A percentile compares a stretch with the other conserved stretches of the same genome.
phyloP scores from a whole-genome alignment of 495 filamentous ascomycete species.

The Podospora sp. region DNA sequence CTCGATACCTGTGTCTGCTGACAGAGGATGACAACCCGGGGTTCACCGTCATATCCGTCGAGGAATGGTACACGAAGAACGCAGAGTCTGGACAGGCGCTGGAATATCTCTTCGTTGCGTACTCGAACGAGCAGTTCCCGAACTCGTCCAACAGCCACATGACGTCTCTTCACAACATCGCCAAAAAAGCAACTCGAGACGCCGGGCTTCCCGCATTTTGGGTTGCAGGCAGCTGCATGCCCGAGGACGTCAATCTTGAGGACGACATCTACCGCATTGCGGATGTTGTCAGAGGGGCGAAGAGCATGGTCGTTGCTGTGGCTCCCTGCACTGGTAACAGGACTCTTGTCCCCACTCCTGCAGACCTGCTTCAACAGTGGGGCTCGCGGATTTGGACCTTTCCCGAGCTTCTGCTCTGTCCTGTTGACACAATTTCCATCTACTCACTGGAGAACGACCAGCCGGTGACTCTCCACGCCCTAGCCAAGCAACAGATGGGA shows the following conservation, averaged over 20 bases:
- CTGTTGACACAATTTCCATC: not conserved
- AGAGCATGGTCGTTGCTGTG: constrained; percentile 16
- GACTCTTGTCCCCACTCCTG: not conserved
- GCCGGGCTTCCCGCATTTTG: constrained; percentile 20
- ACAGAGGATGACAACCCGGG: not conserved
- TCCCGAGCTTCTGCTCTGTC: constrained; percentile 13
- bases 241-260: not conserved
- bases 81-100: not conserved
- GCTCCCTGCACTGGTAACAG: not conserved
- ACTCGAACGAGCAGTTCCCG: constrained; percentile 21
- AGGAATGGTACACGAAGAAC: constrained; percentile 14
- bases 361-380: not conserved
- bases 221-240: not conserved
- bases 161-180: constrained; percentile 13
- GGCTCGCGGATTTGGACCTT: not conserved
- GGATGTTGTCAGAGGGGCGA: constrained; percentile 23
- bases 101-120: constrained; percentile 22
- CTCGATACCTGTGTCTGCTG: constrained; percentile 23
- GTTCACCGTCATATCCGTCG: constrained; percentile 2
- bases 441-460: constrained; percentile 1
- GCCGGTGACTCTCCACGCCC: not conserved
- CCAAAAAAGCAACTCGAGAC: constrained; percentile 12
- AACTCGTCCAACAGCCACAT: constrained; percentile 9
- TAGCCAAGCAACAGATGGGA: constrained; percentile 22
- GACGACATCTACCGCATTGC: constrained; percentile 25